Base-by-base conservation (phyloP, 2,329 filamentous ascomycete species). In the Aspergillus japonicus region DNA sequence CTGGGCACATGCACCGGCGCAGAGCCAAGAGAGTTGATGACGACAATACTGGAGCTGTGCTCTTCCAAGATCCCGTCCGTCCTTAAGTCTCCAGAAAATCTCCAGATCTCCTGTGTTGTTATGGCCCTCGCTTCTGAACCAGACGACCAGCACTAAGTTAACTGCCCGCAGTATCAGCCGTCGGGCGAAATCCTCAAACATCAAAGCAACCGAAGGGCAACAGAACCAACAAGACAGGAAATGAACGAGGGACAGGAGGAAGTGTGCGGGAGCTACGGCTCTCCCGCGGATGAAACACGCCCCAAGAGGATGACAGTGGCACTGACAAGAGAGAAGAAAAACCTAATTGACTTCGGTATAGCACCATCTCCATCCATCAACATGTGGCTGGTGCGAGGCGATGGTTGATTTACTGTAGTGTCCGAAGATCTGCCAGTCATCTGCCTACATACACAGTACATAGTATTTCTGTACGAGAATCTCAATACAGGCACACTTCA, bases 21-120 rank as follows among this genome's bases (percentile, higher is more conserved):
- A 12, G 35, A 54, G 51, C 51, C 47, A 54, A 54, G 51, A 29
- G 12, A 26, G 23, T 42, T 11, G 51, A 54, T 54, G 51, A 54
- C 51, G 51, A 31, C 50, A 39, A 35, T 23, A 5, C 50, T 44
- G 14, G 39, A 16, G 14, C n/a, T 23, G 29, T 23, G 29, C 21
- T 29, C 26, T 42, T 12, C 49, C 50, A 24, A 6, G 44, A 44
- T 42, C 51, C 35, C 51, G 35, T 42, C 51, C 33, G 35, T 42
- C 51, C 33, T 44, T 54, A 12, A 10, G 33, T 33, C 31, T 33
- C 4, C 31, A 33, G 5, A 33, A 33, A 31, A 4, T 26, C 31
- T 44, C 33, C 23, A n/a, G 29, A 50, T 8, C 10, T 50, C 42
- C 10, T 3, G 14, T 35, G 14, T 12, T 35, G 33, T 10, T 29